A percentile compares a stretch with the other conserved stretches of the same genome.
Conservation (phyloP, 768 basidiomycete genomes). For the Lentinus tigrinus region DNA sequence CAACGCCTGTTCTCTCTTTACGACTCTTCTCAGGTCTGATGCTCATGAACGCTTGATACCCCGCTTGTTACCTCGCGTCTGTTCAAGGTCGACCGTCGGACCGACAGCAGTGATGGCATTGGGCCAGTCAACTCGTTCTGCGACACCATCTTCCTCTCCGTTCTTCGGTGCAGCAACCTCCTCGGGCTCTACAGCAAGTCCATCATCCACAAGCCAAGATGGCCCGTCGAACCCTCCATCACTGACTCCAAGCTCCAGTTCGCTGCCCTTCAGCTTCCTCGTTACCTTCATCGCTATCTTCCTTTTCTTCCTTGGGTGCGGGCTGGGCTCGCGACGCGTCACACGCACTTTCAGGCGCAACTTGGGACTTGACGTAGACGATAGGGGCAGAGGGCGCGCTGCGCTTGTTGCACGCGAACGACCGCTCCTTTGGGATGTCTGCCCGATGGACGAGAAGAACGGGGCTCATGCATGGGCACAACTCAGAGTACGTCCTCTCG, state of each 20-base stretch:
- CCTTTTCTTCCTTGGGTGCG: conserved; percentile 28
- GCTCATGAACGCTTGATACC: conserved; percentile 6
- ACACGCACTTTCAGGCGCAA: conserved; percentile 20
- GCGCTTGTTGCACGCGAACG: conserved; percentile 4
- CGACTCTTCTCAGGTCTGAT: conserved; percentile 4
- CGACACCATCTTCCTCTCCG: too few relatives aligned
- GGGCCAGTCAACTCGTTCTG: too few relatives aligned
- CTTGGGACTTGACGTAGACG: conserved; percentile 13
- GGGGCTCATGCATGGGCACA: neutral
- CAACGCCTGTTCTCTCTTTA: neutral
- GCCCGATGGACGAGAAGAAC: conserved; percentile 1
- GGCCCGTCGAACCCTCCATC: neutral
- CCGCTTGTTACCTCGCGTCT: neutral
- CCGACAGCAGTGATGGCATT: too few relatives aligned
- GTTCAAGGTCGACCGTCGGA: too few relatives aligned
- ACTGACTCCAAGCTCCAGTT: conserved; percentile 10
- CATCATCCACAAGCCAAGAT: neutral
- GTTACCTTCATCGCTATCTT: conserved; percentile 31
- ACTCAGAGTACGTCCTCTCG: neutral
- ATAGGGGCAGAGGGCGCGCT: neutral
- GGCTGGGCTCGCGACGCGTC: conserved; percentile 28
- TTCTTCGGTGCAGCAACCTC: too few relatives aligned
- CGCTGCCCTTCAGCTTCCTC: conserved; percentile 31
- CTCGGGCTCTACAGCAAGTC: too few relatives aligned
- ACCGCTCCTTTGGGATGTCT: conserved; percentile 24